Percentiles rank a stretch among this genome's conserved stretches.
Evolutionary conservation across 2,329 filamentous ascomycete genomes (phyloP).

Genomic region (Juglanconis oblonga): DNA sequence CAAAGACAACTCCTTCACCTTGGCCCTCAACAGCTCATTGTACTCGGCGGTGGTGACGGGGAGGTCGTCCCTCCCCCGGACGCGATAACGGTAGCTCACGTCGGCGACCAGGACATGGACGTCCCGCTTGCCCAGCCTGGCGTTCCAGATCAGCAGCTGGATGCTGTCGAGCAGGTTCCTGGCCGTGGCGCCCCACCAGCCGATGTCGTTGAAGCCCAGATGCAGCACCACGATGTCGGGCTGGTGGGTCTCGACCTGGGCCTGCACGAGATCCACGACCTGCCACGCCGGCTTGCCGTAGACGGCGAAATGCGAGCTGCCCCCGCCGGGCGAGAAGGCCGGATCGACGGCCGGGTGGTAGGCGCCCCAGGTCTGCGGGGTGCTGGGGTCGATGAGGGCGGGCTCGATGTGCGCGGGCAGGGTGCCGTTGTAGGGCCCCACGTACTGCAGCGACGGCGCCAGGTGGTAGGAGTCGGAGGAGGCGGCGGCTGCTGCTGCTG

Average conservation of each 20-base stretch:
- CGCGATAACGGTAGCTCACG: constrained; percentile 25
- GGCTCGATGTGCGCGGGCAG: background rate
- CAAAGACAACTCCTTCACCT: constrained; percentile 25
- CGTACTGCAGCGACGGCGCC: constrained; percentile 23
- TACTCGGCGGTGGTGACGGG: constrained; percentile 24
- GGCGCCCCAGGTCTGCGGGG: constrained; percentile 11
- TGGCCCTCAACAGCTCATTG: constrained; percentile 24
- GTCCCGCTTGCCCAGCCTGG: constrained; percentile 26
- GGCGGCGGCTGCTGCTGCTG: too few relatives aligned
- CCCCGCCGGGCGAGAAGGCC: constrained; percentile 23
- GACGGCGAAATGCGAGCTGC: constrained; percentile 31
- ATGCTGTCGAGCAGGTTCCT: constrained; percentile 23
- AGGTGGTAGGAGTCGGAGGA: background rate
- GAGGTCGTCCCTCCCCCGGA: constrained; percentile 25
- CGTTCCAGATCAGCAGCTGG: constrained; percentile 27
- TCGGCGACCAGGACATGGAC: constrained; percentile 29
- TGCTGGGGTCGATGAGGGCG: constrained; percentile 2
- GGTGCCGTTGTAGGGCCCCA: constrained; percentile 37
- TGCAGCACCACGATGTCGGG: constrained; percentile 33
- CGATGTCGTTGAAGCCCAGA: constrained; percentile 34
- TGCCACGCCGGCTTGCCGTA: constrained; percentile 33
- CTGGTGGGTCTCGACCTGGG: constrained; percentile 25
- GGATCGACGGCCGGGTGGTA: constrained; percentile 11
- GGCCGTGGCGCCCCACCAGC: constrained; percentile 25
- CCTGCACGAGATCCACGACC: constrained; percentile 26